Evolutionary conservation across 116 monocot species (phyloP).

Genomic region (Posidonia oceanica): DNA sequence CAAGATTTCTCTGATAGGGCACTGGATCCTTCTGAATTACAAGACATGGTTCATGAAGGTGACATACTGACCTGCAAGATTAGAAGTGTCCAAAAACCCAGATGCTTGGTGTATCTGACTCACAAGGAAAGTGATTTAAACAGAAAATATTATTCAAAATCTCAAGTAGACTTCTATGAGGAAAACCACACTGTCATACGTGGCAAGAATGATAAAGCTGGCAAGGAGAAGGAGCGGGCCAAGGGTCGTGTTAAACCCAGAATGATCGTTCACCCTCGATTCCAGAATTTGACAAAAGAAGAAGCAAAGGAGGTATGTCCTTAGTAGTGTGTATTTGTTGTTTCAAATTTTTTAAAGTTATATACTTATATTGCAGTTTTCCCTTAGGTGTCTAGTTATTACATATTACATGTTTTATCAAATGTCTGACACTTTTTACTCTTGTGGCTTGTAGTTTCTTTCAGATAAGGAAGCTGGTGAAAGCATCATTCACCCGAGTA

Average conservation of each 20-base stretch:
- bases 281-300: slow-evolving; percentile 79
- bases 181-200: slow-evolving; percentile 33
- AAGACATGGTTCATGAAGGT: slow-evolving; percentile 69
- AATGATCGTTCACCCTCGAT: slow-evolving; percentile 94
- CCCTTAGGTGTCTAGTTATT: neutral
- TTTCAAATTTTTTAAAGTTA: neutral
- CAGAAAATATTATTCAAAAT: slow-evolving; percentile 17
- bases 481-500: slow-evolving; percentile 82
- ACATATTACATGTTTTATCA: neutral
- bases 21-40: slow-evolving; percentile 21
- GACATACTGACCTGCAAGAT: slow-evolving; percentile 83
- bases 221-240: slow-evolving; percentile 57
- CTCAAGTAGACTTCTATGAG: slow-evolving; percentile 37
- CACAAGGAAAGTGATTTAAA: slow-evolving; percentile 62
- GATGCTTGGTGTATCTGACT: slow-evolving; percentile 56
- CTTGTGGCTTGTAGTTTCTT: slow-evolving; percentile 40
- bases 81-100: slow-evolving; percentile 54
- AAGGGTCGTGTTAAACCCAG: slow-evolving; percentile 71
- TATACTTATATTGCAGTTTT: neutral
- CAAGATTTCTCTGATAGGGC: slow-evolving; percentile 52
- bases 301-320: slow-evolving; percentile 67
- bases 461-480: slow-evolving; percentile 90
- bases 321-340: neutral
- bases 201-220: slow-evolving; percentile 44
- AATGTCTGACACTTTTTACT: neutral